Base-by-base conservation (phyloP, 805 yeast species). In the Yamadazyma scolyti region DNA sequence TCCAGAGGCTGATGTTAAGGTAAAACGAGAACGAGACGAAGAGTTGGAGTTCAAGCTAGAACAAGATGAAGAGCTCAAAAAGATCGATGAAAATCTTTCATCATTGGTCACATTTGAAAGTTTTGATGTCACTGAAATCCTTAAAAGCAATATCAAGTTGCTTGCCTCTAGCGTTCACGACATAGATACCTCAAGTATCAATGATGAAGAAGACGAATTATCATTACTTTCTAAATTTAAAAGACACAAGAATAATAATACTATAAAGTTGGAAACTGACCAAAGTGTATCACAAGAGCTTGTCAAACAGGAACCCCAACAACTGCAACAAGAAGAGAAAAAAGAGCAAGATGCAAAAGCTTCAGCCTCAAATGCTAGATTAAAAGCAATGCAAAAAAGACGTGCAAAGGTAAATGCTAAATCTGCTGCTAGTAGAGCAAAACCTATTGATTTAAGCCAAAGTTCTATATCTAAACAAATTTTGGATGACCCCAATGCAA, bases 381-480 rank as follows among this genome's bases (percentile, higher is more conserved):
- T 88, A 69, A 75, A 86, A 39, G 97, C 96, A 2, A 77, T 90
- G 85, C 96, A 96, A n/a, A 82, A 83, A 47, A 73, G 97, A 48
- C 79, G 82, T 50, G 93, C 95, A 4, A 86, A 83, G 52, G 79
- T 76, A 31, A 74, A 69, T 40, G 83, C 85, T 1, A 77, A 74
- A 44, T 56, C 71, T 7, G 61, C 64, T 6, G 57, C 69, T 5
- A 56, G 56, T 14, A 73, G 68, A 45, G 52, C 55, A 4, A 51
- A 57, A 25, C 74, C 82, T 0, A 77, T 82, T 1, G 90, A 83
- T 52, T 58, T 83, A 7, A 77, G 88, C 2, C 84, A 80, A 50
- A 76, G 84, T 44, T 77, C 87, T 0, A 69, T 82, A 1, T 77
- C 86, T 3, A 52, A 77, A 28, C 66, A 75, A 39, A 55, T 76